Evolutionary conservation across 768 basidiomycete species (phyloP).

Genomic region (Agaricus subrufescens): DNA sequence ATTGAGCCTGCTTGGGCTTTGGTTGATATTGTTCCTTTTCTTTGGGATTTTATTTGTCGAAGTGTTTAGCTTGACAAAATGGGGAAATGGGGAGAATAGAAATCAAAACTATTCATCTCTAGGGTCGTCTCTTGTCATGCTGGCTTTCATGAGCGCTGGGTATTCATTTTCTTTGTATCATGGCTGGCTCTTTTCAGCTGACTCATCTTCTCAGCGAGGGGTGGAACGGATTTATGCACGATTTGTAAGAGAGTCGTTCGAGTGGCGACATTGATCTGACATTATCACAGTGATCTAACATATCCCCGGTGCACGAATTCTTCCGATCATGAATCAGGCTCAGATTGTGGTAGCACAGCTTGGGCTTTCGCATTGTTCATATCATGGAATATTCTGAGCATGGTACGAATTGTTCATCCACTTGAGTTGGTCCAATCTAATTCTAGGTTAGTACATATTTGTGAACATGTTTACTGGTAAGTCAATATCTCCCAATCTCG

Average conservation of each 20-base stretch:
- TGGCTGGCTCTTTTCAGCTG: conserved; percentile 9
- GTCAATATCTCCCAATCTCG: conserved; percentile 1
- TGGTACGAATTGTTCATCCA: conserved; percentile 48
- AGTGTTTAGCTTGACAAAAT: conserved; percentile 88
- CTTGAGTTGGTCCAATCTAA: not conserved
- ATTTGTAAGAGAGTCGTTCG: conserved; percentile 57
- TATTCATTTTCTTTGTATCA: conserved; percentile 30
- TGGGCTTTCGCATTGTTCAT: conserved; percentile 91
- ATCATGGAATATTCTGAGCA: conserved; percentile 92
- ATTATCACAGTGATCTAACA: conserved; percentile 48
- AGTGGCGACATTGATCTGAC: conserved; percentile 4
- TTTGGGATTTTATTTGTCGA: conserved; percentile 87
- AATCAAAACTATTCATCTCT: conserved; percentile 79
- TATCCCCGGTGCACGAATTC: conserved; percentile 80
- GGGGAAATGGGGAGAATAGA: conserved; percentile 63
- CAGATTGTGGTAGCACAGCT: conserved; percentile 82
- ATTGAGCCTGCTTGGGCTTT: conserved; percentile 76
- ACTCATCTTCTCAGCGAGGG: conserved; percentile 57
- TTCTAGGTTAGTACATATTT: conserved; percentile 74
- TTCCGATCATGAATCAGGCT: conserved; percentile 39
- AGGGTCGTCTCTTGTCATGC: conserved; percentile 78
- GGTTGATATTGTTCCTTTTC: conserved; percentile 88
- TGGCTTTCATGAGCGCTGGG: conserved; percentile 93
- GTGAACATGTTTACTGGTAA: conserved; percentile 91
- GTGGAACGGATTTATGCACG: conserved; percentile 98